Percentiles rank a stretch among this genome's conserved stretches.
Evolutionary conservation across 495 filamentous ascomycete species (phyloP).

Genomic region (Daldinia concentrica): DNA sequence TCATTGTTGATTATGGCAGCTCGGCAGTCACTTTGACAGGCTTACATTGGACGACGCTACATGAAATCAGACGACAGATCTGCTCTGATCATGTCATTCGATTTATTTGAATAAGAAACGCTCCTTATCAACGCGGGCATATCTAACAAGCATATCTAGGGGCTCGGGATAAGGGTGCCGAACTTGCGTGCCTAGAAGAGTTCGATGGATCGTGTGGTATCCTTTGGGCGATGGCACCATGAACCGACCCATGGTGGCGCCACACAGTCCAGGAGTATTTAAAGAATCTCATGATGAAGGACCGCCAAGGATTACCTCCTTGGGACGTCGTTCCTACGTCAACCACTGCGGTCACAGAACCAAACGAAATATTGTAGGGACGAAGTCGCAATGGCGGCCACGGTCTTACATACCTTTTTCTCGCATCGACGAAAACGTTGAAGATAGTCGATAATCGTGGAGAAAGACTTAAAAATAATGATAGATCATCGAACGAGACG

Average conservation of each 20-base stretch:
- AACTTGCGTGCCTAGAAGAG: constrained; percentile 17
- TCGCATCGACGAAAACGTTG: not conserved
- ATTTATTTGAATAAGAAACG: constrained; percentile 26
- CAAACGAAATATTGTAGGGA: constrained; percentile 31
- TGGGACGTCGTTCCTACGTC: constrained; percentile 20
- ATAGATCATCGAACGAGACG: constrained; percentile 7
- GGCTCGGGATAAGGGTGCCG: constrained; percentile 28
- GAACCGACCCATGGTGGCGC: constrained; percentile 31
- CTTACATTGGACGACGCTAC: constrained; percentile 29
- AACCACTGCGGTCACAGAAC: constrained; percentile 17
- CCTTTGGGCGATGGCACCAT: constrained; percentile 33
- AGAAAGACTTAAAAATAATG: constrained; percentile 9
- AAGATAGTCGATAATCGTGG: constrained; percentile 8
- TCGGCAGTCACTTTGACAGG: constrained; percentile 19
- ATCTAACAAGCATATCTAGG: constrained; percentile 17
- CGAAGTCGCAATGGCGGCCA: constrained; percentile 12
- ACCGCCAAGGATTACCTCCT: constrained; percentile 35
- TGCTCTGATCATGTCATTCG: constrained; percentile 34
- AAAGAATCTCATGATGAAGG: constrained; percentile 32
- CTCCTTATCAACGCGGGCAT: constrained; percentile 17
- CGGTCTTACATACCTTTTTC: not conserved
- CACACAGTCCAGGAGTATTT: constrained; percentile 22
- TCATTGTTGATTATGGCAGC: not conserved
- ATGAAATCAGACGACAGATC: constrained; percentile 35
- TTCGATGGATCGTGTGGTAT: constrained; percentile 30